Percentiles rank a stretch among this genome's conserved stretches.
Evolutionary conservation across 1,284 basidiomycete genomes (phyloP).

Genomic region (Porodaedalea pini): DNA sequence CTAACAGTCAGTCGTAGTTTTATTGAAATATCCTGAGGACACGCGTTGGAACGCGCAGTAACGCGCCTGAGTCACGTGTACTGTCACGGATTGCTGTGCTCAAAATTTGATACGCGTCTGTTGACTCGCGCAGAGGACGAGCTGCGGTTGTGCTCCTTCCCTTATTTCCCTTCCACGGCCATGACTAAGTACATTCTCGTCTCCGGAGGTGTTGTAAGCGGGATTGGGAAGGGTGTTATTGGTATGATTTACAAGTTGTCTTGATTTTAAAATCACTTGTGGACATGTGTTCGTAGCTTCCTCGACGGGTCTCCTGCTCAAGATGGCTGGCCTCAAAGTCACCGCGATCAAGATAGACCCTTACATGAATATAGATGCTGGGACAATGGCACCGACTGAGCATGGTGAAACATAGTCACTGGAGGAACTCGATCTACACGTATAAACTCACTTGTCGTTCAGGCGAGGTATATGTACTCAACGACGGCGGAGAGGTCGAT

Average conservation of each 20-base stretch:
- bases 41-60: no score
- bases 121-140: no score
- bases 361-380: conserved; percentile 99
- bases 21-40: no score
- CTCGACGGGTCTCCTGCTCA: conserved; percentile 93
- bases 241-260: conserved; percentile 50
- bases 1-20: no score
- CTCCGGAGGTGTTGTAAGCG: conserved; percentile 89
- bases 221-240: conserved; percentile 93
- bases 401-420: conserved; percentile 64
- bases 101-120: no score
- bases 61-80: no score
- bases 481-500: conserved; percentile 98
- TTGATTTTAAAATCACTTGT: conserved; percentile 22
- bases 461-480: conserved; percentile 98
- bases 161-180: no score
- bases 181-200: conserved; percentile 92
- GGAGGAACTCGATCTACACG: conserved; percentile 10
- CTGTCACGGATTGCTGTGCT: no score
- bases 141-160: no score
- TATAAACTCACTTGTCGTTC: conserved; percentile 23
- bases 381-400: conserved; percentile 98
- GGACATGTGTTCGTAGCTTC: conserved; percentile 61
- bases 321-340: conserved; percentile 93
- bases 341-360: conserved; percentile 99